Evolutionary conservation across 192 early-diverging fungal species (phyloP), one percentile per base, ranked within the genome.

Genomic region (Coemansia furcata): DNA sequence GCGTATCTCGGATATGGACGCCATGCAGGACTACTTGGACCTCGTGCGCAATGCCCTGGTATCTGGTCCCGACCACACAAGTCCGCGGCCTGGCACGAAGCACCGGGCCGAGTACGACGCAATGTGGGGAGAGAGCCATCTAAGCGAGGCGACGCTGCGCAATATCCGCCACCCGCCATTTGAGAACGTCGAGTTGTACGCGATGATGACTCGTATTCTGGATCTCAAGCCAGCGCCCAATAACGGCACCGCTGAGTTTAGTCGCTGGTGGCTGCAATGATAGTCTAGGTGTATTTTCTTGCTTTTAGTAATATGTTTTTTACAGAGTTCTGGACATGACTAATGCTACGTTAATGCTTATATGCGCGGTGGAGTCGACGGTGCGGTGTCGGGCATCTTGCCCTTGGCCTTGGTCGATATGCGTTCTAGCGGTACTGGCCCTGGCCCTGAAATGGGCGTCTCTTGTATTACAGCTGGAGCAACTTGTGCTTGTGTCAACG

Each of bases 181-280:
- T 63, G 60, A 68, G 38, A 95, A 95, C 71, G 82, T 87, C 6
- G 91, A 94, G 68, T 60, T 95, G 35, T 95, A 93, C 67, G 78
- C 74, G 6, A 71, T 95, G 35, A 66, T 95, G 47, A 49, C 85
- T 5, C 62, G 72, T 10, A 69, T 94, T 23, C 69, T 94, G 33
- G 66, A 71, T 14, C 38, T 95, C 26, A 30, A 38, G 7, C 79
- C 89, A 10, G 87, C 89, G 1, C 86, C 88, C 1, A 93, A 93
- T 73, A 94, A 95, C 73, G 89, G 90, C 7, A 90, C 92, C 10
- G 17, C 59, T 8, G 58, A 59, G 35, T 76, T 82, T 40, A 46
- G 40, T 40, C 63, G 60, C 44, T 82, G 79, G 74, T 76, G 74
- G 74, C 66, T 82, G 43, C 52, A 35, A 8, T 37, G 39, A 29